Evolutionary conservation across 2,329 filamentous ascomycete species (phyloP), one percentile per base, ranked within the genome.

Genomic region (Aspergillus terreus): DNA sequence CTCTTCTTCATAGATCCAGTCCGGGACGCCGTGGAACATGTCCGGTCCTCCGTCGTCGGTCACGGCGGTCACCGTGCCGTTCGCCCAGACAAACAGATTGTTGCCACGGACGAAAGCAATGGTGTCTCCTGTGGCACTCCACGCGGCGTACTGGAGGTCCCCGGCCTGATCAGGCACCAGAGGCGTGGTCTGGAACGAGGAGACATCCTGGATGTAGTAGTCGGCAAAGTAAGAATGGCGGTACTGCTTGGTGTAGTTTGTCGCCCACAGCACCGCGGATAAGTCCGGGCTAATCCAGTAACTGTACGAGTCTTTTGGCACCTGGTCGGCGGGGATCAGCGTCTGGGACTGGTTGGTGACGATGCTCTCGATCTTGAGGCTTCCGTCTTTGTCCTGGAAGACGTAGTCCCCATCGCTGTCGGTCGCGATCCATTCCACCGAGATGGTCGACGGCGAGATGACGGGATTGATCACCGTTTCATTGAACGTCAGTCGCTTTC

Each of bases 1-100:
- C 69, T 94, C 89, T 62, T 85, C 82, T 64, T 92, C 88, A 63
- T 94, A 95, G 0, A 96, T 92, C 92, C 92, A 97, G 70, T 97
- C 92, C 0, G 92, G 92, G 32, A 96, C 84, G 15, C 92, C 92
- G 62, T 96, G 95, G 72, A 96, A 88, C 57, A 90, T 83, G 62
- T 96, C 85, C 0, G 83, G 77, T 0, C 92, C 89, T 15, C 92
- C 92, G 63, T 96, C 91, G 42, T 77, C 81, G 4, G 92, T 96
- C 61, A 96, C 86, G 45, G 81, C 82, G 2, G 74, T 75, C 12
- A 82, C 71, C 3, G 76, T 72, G 25, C 81, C 81, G 46, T 80
- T 74, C 53, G 72, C 73, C 73, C 78, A 81, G 48, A 87, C 65
- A 67, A 78, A 87, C 1, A 88, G 67, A 61, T 88, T 78, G 66